A percentile compares a stretch with the other conserved stretches of the same genome.
These are phyloP conservation scores for Cyclospora cayetanensis DNA, from an alignment of 169 alveolate genomes.

Conservation along the genomic window DNA sequence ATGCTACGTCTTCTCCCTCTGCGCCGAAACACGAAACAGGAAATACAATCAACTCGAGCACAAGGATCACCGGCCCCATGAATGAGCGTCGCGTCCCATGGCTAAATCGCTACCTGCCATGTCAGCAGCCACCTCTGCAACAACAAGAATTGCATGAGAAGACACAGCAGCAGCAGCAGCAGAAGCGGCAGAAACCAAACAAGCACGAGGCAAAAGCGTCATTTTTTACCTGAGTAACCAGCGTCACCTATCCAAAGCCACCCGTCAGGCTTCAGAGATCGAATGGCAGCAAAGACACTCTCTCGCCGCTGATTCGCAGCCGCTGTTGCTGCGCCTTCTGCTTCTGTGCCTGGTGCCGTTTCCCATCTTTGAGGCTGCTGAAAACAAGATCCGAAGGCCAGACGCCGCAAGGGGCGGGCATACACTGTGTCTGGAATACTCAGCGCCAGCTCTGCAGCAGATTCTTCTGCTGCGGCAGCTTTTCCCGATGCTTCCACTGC, in stretches of 20 bases:
- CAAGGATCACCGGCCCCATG: background rate
- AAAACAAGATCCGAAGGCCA: conserved; percentile 56
- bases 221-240: conserved; percentile 27
- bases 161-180: background rate
- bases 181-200: background rate
- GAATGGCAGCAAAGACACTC: background rate
- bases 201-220: background rate
- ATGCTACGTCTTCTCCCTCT: conserved; percentile 17
- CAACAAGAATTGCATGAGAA: background rate
- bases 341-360: background rate
- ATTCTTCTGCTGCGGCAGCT: background rate
- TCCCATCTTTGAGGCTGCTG: background rate
- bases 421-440: background rate
- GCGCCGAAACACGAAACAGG: background rate
- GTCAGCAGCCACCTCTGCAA: background rate
- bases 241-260: conserved; percentile 66
- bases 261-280: background rate
- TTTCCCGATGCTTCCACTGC: too few relatives aligned
- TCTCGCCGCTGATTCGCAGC: background rate
- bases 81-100: background rate
- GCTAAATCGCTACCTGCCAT: background rate
- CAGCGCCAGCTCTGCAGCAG: background rate
- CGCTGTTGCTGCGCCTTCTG: background rate
- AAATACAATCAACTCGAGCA: background rate
- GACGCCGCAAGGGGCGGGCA: conserved; percentile 30